Conservation (phyloP, 352 stramenopile genomes). For the Elongisporangium prolatum region DNA sequence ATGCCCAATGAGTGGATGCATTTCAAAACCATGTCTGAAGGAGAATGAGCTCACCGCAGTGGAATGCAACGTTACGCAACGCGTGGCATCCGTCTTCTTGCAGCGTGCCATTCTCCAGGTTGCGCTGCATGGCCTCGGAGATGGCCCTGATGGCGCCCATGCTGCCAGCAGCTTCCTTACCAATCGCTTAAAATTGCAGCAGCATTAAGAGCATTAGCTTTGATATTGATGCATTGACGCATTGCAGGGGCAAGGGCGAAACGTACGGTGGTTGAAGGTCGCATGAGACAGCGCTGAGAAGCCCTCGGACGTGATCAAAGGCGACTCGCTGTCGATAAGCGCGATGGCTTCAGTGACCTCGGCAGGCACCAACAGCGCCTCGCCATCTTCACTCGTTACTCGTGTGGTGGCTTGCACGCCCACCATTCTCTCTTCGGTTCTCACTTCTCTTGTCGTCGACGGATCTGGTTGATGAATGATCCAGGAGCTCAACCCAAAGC, state of each 20-base stretch:
- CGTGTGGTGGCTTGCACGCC: conserved; percentile 45
- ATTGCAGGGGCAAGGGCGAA: background rate
- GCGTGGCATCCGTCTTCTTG: conserved; percentile 71
- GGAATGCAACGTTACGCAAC: conserved; percentile 71
- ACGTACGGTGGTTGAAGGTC: conserved; percentile 76
- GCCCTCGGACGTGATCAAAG: conserved; percentile 46
- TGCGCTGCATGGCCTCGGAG: conserved; percentile 59
- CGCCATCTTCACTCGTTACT: conserved; percentile 35
- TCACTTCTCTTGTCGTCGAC: background rate
- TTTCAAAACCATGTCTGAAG: background rate
- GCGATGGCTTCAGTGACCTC: conserved; percentile 56
- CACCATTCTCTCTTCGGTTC: conserved; percentile 14
- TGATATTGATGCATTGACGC: background rate
- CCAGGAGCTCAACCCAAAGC: background rate
- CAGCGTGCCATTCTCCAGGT: conserved; percentile 52
- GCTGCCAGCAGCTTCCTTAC: conserved; percentile 59
- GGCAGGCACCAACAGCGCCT: conserved; percentile 29
- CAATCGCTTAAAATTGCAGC: conserved; percentile 30
- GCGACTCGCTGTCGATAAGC: conserved; percentile 52
- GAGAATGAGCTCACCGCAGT: conserved; percentile 30
- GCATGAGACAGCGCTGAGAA: conserved; percentile 68
- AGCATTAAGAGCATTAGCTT: background rate
- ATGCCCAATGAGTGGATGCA: background rate
- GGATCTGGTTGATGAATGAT: background rate
- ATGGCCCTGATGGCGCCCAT: conserved; percentile 55